Base-by-base conservation (phyloP, 2,329 filamentous ascomycete genomes). In the Pseudogymnoascus sp. region DNA sequence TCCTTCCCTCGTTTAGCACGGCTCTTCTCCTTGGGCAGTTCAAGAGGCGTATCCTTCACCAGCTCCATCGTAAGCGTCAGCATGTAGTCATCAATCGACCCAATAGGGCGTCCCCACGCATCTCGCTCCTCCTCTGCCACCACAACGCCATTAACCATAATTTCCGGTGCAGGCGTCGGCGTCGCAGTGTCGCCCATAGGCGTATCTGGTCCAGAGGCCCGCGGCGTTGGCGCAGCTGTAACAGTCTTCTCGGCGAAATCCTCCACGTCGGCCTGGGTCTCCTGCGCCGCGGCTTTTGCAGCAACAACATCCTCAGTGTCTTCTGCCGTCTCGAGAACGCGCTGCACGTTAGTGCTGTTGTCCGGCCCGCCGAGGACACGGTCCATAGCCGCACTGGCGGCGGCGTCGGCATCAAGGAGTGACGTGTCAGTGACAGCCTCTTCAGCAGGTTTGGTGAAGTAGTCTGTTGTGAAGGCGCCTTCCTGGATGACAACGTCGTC, bases 401-500 rank as follows among this genome's bases (percentile, higher is more conserved):
- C 89, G 20, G 88, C 86, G 63, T 88, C 84, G 0, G 79, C 80
- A 66, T 86, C 82, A n/a, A 82, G 79, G 22, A 84, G 66, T 41
- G 66, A 71, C 6, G 73, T 79, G 11, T 80, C 77, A 25, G 90
- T 78, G 58, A 89, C 86, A 63, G 90, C 89, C 37, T 84, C 81
- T 58, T 88, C 86, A 2, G 82, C 78, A 43, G 89, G 79, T 68
- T 88, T 91, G 69, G 92, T 92, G 75, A 96, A 93, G 73, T 96
- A 92, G 70, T 99, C 94, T 0, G 94, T 99, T 0, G 93, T 99
- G 73, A 99, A 99, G 67, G 93, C 92, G 65, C 94, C 94, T 72
- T 97, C 94, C 71, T 99, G 95, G 67, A 99, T 99, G 61, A 99
- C 92, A 6, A 99, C 91, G 65, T 99, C 94, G 69, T 99, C 94